Conservation (phyloP, 495 filamentous ascomycete genomes). For the Podospora sp. region DNA sequence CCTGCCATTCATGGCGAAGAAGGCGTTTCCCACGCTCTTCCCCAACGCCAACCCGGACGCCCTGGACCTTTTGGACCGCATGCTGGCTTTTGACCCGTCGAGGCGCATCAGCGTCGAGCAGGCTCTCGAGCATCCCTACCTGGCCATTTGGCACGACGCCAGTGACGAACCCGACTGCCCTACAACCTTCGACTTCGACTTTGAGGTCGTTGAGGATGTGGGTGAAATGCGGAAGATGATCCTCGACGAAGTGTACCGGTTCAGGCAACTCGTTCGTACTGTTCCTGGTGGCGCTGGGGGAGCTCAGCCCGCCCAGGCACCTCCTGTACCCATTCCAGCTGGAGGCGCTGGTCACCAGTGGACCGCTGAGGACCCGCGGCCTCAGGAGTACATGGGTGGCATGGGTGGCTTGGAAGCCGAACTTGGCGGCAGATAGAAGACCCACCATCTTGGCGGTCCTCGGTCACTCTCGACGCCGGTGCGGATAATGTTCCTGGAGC, state of each 20-base stretch:
- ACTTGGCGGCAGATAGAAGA: conserved; percentile 60
- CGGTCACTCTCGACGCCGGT: background rate
- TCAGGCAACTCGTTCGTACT: conserved; percentile 73
- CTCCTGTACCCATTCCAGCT: conserved; percentile 70
- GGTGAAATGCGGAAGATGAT: conserved; percentile 97
- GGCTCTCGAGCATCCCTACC: conserved; percentile 92
- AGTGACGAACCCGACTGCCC: conserved; percentile 93
- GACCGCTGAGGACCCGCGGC: conserved; percentile 82
- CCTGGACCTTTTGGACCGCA: conserved; percentile 88
- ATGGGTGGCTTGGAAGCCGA: conserved; percentile 78
- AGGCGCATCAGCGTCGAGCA: conserved; percentile 89
- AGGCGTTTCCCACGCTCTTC: conserved; percentile 85
- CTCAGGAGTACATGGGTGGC: conserved; percentile 68
- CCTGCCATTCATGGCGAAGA: conserved; percentile 93
- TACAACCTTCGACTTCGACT: conserved; percentile 94
- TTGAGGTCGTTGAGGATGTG: conserved; percentile 93
- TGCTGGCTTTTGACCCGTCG: conserved; percentile 96
- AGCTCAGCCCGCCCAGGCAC: conserved; percentile 30
- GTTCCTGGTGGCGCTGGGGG: conserved; percentile 52
- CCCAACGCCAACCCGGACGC: conserved; percentile 95
- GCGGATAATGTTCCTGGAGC: background rate
- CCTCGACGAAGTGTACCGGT: conserved; percentile 82
- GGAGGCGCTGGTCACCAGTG: conserved; percentile 63
- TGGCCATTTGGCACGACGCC: conserved; percentile 97
- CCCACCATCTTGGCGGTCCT: background rate